phyloP scores from a whole-genome alignment of 352 stramenopile species.

The Peronospora destructor region DNA sequence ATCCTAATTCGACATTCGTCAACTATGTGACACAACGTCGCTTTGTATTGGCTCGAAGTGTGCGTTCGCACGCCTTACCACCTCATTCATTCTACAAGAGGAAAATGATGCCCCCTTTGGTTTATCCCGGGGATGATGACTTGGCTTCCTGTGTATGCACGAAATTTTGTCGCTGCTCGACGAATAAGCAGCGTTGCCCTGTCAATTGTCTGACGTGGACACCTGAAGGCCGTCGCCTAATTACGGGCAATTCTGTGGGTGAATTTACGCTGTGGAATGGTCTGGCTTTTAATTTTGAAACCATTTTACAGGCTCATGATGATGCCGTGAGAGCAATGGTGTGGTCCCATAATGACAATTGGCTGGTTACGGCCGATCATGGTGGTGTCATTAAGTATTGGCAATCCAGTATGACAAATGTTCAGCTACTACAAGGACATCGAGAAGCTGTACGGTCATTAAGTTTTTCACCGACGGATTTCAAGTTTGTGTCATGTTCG shows the following conservation, averaged over 20 bases:
- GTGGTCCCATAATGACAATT: conserved; percentile 88
- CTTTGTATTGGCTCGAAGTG: conserved; percentile 50
- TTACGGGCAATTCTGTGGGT: conserved; percentile 96
- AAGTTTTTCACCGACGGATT: conserved; percentile 94
- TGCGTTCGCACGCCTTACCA: conserved; percentile 45
- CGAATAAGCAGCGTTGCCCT: conserved; percentile 88
- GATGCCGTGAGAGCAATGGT: conserved; percentile 85
- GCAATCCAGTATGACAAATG: conserved; percentile 87
- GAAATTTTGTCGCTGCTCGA: conserved; percentile 85
- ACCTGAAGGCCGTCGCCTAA: conserved; percentile 89
- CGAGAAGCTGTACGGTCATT: conserved; percentile 91
- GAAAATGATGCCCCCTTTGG: conserved; percentile 69
- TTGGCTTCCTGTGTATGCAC: conserved; percentile 74
- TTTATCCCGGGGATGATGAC: conserved; percentile 56
- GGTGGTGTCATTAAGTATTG: conserved; percentile 90
- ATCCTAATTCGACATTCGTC: conserved; percentile 84
- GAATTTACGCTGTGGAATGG: conserved; percentile 98
- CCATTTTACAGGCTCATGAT: conserved; percentile 91
- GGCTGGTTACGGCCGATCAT: conserved; percentile 86
- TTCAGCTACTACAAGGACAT: conserved; percentile 78
- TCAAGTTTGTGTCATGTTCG: conserved; percentile 96
- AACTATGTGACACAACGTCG: conserved; percentile 68
- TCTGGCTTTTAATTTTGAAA: conserved; percentile 96
- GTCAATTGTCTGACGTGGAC: conserved; percentile 94
- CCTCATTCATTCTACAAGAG: conserved; percentile 83